Evolutionary conservation across 495 filamentous ascomycete species (phyloP).

Genomic region (Hypomontagnella monticulosa): DNA sequence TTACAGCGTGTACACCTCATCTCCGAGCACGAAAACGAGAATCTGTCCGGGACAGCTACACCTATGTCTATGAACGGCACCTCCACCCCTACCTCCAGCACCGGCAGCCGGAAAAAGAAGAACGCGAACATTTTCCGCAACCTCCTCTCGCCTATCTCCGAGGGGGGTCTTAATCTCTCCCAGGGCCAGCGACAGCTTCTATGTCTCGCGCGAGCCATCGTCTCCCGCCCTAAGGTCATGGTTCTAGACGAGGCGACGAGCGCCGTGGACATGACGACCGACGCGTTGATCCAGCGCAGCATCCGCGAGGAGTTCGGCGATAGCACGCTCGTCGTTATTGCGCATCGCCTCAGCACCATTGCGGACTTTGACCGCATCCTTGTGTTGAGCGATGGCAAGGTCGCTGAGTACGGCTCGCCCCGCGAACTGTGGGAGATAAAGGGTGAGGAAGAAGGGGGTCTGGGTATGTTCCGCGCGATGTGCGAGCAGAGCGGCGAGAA

Average conservation of each 20-base stretch:
- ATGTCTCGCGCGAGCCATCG: constrained; percentile 87
- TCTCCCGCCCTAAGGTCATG: constrained; percentile 81
- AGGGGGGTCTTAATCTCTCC: constrained; percentile 82
- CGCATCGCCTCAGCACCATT: constrained; percentile 86
- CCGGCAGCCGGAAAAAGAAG: constrained; percentile 35
- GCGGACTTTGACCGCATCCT: constrained; percentile 87
- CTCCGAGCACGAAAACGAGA: constrained; percentile 46
- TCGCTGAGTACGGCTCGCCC: constrained; percentile 78
- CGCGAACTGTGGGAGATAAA: constrained; percentile 69
- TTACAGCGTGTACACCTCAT: constrained; percentile 81
- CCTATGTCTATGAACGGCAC: constrained; percentile 34
- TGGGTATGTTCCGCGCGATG: constrained; percentile 74
- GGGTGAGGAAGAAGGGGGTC: constrained; percentile 57
- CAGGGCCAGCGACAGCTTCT: constrained; percentile 91
- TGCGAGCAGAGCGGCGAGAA: constrained; percentile 80
- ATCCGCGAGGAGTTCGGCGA: constrained; percentile 83
- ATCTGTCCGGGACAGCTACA: constrained; percentile 13
- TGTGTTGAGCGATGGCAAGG: constrained; percentile 78
- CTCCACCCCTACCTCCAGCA: constrained; percentile 38
- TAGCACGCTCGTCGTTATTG: constrained; percentile 86
- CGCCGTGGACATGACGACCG: constrained; percentile 88
- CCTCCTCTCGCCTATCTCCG: constrained; percentile 70
- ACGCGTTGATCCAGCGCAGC: constrained; percentile 80
- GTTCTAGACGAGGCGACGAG: constrained; percentile 91
- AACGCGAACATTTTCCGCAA: constrained; percentile 72